Base-by-base conservation (phyloP, 345 rosid species). In the Salix koriyanagi region DNA sequence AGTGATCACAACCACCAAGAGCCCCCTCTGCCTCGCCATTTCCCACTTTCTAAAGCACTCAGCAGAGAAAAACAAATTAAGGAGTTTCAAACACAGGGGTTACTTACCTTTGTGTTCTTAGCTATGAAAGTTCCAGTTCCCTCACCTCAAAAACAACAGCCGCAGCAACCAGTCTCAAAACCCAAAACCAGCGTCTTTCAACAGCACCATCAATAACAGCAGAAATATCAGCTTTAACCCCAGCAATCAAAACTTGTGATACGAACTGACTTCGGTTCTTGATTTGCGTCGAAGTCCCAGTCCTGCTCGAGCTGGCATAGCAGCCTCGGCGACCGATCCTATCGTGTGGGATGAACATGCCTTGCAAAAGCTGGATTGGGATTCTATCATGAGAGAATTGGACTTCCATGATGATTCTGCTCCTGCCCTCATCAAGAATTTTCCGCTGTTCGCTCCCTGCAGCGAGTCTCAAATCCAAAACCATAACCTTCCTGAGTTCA, bases 221-320 rank as follows among this genome's bases (percentile, higher is more conserved):
- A 44, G 74, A 54, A 78, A 69, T n/a, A 70, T 56, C 32, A 67
- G 71, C 39, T 79, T 75, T 12, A 67, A 66, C 19, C 39, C 72
- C 73, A 60, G 28, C 66, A 62, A 23, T 21, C 67, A 76, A 16
- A 76, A 58, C 52, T 66, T 72, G 14, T 72, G 77, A 81, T 84
- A 91, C 82, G 94, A 94, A 65, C 96, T 96, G 70, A 94, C 93
- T 52, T 91, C 97, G 0, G 97, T 92, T 73, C 97, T 92, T 16
- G 97, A 90, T 42, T 83, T 88, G 65, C 87, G 87, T 68, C 82
- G 91, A 28, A 91, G 91, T 68, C 86, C 85, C 0, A 83, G 89
- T 48, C 90, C 91, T 0, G 79, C 46, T 3, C n/a, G 81, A 3
- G 79, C 84, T 1, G 85, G 81, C n/a, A 89, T 80, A 52, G 79